Evolutionary conservation across 805 yeast genomes (phyloP), one percentile per base, ranked within the genome.

Genomic region (Ogataea siamensis): DNA sequence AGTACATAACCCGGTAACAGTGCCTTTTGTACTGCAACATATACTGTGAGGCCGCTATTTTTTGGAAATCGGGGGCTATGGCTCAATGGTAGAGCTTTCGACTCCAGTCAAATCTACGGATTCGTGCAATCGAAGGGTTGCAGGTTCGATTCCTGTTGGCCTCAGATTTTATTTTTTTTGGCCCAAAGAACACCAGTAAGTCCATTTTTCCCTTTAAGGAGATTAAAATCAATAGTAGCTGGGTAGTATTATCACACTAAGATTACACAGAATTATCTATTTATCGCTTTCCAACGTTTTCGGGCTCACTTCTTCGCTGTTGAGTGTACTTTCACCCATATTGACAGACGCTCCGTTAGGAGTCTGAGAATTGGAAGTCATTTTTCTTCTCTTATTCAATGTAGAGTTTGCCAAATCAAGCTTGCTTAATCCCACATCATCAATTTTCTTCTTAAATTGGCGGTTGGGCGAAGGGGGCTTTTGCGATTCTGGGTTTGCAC

Each of bases 61-160:
- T 12, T 19, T n/a, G 21, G 32, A 35, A 41, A 39, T 37, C 46
- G 64, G 79, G 75, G 71, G 80, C 78, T 77, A 79, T 76, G 82
- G 82, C 82, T 76, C 82, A 76, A 77, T 76, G 82, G 82, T 76
- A 76, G 82, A 76, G 82, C 82, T 74, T 77, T 77, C 78, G 82
- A 76, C 78, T 76, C 82, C 82, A 76, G 75, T 58, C 49, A 39
- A 34, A 34, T 39, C 41, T 28, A 25, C 32, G 64, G 67, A 56
- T 54, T 53, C 45, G 48, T 67, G 74, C 65, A 62, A 78, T 78
- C 86, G 79, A 76, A 78, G 77, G 86, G 86, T 74, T 79, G 86
- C 85, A 79, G 84, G 86, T 79, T 79, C 86, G 75, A 79, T 76
- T 79, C 86, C 84, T 79, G 86, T 78, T 83, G 81, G 83, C 77